Evolutionary conservation across 148 eudicot species (phyloP).

Genomic region (Rhododendron ferrugineum): DNA sequence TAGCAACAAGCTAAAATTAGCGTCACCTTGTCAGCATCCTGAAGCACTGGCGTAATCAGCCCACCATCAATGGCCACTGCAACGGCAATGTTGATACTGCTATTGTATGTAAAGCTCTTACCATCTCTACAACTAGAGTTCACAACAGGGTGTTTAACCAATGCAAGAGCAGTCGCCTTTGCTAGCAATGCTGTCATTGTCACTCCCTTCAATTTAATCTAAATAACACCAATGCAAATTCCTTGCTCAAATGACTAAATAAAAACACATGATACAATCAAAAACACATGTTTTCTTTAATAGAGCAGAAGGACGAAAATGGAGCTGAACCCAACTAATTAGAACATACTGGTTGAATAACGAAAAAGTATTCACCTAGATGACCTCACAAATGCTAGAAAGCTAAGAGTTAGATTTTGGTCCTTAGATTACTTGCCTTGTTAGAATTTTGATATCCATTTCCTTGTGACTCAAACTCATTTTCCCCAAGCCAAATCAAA

Average conservation of each 20-base stretch:
- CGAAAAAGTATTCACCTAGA: not conserved
- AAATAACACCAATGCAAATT: slow-evolving; percentile 14
- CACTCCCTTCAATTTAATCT: slow-evolving; percentile 92
- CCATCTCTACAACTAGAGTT: slow-evolving; percentile 98
- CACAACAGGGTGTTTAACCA: slow-evolving; percentile 80
- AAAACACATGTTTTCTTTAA: not conserved
- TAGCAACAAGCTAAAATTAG: not conserved
- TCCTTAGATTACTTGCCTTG: not conserved
- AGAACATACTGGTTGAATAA: not conserved
- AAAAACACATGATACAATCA: not conserved
- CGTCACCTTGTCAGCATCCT: slow-evolving; percentile 81
- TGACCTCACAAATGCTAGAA: not conserved
- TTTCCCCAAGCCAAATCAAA: not conserved
- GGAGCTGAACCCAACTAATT: not conserved
- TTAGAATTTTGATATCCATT: not conserved
- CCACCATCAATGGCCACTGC: slow-evolving; percentile 98
- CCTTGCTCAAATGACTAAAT: not conserved
- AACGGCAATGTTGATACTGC: slow-evolving; percentile 81
- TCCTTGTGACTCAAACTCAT: not conserved
- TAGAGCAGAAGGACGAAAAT: not conserved
- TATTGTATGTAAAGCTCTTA: slow-evolving; percentile 89
- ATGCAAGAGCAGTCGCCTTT: slow-evolving; percentile 91
- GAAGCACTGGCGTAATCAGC: slow-evolving; percentile 84
- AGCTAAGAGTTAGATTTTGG: not conserved
- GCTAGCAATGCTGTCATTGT: slow-evolving; percentile 95